Base-by-base conservation (phyloP, 2,329 filamentous ascomycete species). In the Diplocarpon rosae region DNA sequence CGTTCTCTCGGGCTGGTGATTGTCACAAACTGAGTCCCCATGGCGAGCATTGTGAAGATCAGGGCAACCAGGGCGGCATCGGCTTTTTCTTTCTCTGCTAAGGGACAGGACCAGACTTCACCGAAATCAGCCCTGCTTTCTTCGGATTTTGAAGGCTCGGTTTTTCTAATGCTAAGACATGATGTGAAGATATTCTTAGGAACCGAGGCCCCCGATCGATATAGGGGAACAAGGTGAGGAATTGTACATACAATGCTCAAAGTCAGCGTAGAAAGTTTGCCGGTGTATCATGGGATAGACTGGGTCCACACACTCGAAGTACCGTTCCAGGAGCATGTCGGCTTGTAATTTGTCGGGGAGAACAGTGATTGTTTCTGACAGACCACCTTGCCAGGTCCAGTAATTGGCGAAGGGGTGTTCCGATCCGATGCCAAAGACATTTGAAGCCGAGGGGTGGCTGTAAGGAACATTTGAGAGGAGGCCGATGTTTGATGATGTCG, bases 381-480 rank as follows among this genome's bases (percentile, higher is more conserved):
- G 65, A 0, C 83, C 84, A 38, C 85, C 84, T 49, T 80, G 75
- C 56, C 80, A 85, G 2, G 83, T 89, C 85, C 85, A 90, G 63
- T 89, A 89, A 59, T 89, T 89, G 56, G 82, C 79, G 59, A 88
- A 88, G 0, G 83, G 83, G 58, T 87, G 83, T 58, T 86, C 81
- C 0, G 80, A 79, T 12, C 82, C 83, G 51, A 87, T 78, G n/a
- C 84, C 84, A 59, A 89, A 89, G 44, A 88, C 81, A 52, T 85
- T 86, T 44, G 80, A 85, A 1, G 80, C 79, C 6, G 78, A 78
- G 9, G 80, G 76, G 34, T 76, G 70, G 0, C 83, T 83, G 58
- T 83, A 84, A 0, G 83, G 81, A 2, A 87, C 73, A 56, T 85
- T 80, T 40, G 83, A 85, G 37, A 88, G 68, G 10, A 87, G 69